Conservation (phyloP, 176 grass and related monocot species). For the Phragmites australis region DNA sequence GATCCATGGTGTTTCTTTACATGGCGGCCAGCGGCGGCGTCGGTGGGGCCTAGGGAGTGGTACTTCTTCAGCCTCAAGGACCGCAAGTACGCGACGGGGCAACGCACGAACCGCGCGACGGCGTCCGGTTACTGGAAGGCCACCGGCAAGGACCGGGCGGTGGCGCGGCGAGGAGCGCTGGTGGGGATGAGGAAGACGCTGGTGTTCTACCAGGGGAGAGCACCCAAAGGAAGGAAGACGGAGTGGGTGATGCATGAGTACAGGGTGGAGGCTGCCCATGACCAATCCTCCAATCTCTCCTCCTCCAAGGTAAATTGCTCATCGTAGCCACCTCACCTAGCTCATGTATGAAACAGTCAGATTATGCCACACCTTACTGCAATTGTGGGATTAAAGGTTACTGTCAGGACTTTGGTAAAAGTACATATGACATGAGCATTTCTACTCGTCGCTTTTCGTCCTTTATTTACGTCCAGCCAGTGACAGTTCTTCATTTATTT, state of each 20-base stretch:
- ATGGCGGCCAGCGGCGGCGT: constrained; percentile 50
- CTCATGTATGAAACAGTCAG: not conserved
- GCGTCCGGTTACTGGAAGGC: constrained; percentile 92
- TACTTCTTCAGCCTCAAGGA: constrained; percentile 86
- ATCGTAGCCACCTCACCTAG: too few species aligned
- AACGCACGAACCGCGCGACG: constrained; percentile 76
- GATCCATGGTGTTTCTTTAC: not conserved
- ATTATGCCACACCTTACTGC: not conserved
- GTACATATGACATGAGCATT: constrained; percentile 18
- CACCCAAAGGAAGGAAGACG: constrained; percentile 90
- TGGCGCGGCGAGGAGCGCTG: constrained; percentile 31
- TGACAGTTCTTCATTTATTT: not conserved
- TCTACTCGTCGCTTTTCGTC: constrained; percentile 17
- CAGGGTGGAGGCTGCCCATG: constrained; percentile 52
- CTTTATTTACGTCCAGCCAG: not conserved
- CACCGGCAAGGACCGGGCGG: constrained; percentile 72
- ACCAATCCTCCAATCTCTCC: constrained; percentile 13
- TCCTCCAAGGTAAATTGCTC: constrained; percentile 66
- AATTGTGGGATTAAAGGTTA: not conserved
- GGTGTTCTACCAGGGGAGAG: constrained; percentile 88
- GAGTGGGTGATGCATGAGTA: constrained; percentile 99
- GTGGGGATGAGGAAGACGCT: constrained; percentile 94
- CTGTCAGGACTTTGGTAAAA: constrained; percentile 27
- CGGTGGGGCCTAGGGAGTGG: constrained; percentile 66
- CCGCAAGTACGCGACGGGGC: constrained; percentile 82